Percentiles rank a stretch among this genome's conserved stretches.
phyloP scores from a whole-genome alignment of 306 rosid species.

The Malus asiatica region DNA sequence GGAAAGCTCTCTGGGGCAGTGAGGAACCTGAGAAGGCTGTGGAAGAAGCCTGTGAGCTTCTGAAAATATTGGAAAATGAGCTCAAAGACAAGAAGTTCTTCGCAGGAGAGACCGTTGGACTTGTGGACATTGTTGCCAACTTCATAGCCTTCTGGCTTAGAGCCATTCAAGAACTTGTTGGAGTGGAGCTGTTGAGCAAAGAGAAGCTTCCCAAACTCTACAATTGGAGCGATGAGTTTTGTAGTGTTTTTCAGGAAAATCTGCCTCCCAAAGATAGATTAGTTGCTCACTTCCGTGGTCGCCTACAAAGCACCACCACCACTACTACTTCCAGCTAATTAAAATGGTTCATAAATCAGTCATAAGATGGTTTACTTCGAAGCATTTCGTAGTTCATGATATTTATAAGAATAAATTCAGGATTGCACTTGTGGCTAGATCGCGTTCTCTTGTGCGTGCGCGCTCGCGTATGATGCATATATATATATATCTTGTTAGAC shows the following conservation, averaged over 20 bases:
- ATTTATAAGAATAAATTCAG: too few species aligned
- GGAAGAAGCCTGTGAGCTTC: slow-evolving; percentile 25
- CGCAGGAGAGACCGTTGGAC: slow-evolving; percentile 46
- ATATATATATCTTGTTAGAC: too few species aligned
- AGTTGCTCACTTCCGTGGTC: slow-evolving; percentile 15
- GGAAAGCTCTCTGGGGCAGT: slow-evolving; percentile 16
- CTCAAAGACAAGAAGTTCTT: slow-evolving; percentile 42
- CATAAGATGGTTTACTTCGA: not conserved
- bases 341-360: not conserved
- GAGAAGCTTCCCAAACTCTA: slow-evolving; percentile 39
- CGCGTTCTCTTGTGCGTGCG: too few species aligned
- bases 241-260: slow-evolving; percentile 16
- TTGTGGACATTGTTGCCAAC: slow-evolving; percentile 41
- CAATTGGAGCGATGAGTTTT: slow-evolving; percentile 32
- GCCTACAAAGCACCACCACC: not conserved
- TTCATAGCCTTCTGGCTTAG: slow-evolving; percentile 43
- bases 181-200: slow-evolving; percentile 16
- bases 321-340: not conserved
- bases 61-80: slow-evolving; percentile 42
- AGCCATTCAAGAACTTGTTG: slow-evolving; percentile 31
- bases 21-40: slow-evolving; percentile 27
- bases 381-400: not conserved
- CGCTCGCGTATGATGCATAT: too few species aligned
- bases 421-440: too few species aligned
- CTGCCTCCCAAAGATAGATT: slow-evolving; percentile 35